Base-by-base conservation (phyloP, 305 asterid species). In the Solanum hybrid region DNA sequence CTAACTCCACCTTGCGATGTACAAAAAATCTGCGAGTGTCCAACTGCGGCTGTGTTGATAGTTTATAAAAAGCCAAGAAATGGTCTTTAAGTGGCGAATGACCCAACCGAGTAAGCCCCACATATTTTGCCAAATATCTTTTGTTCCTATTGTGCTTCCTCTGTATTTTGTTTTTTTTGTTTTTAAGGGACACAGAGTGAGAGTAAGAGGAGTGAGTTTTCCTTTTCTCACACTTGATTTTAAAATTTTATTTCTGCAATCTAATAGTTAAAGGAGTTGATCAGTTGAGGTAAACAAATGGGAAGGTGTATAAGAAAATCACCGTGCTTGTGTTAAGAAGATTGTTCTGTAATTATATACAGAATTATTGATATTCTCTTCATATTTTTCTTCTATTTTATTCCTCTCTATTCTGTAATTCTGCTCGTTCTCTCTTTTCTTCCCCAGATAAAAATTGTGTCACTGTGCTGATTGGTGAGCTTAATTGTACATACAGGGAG, bases 401-500 rank as follows among this genome's bases (percentile, higher is more conserved):
- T 56, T 56, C 76, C 76, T 85, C 45, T 85, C 45, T 56, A 19
- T 51, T 51, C 31, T 85, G 76, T 7, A 19, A 7, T 51, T 4
- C 86, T 14, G n/a, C 32, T 26, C 2, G 34, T 71, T 71, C 87
- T 29, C 27, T 27, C 87, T 19, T 17, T 31, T 26, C 86, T 81
- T 40, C 19, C 86, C 19, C 26, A 26, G 10, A 14, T 40, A 26
- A 42, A 81, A 9, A 40, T n/a, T 60, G 42, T 82, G 15, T 32
- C 51, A 12, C 88, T 85, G 35, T 60, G 51, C 35, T 85, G 88
- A 34, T 34, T 60, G 27, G 75, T 60, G 56, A 60, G 56, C 45
- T 22, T 32, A 34, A 56, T 82, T 82, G 29, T 85, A 85, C 75
- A 31, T 60, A 85, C 96, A 98, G 99, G 98, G 98, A 81, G 93